Conservation (phyloP, 257 asterid species). For the Scutellaria baicalensis region DNA sequence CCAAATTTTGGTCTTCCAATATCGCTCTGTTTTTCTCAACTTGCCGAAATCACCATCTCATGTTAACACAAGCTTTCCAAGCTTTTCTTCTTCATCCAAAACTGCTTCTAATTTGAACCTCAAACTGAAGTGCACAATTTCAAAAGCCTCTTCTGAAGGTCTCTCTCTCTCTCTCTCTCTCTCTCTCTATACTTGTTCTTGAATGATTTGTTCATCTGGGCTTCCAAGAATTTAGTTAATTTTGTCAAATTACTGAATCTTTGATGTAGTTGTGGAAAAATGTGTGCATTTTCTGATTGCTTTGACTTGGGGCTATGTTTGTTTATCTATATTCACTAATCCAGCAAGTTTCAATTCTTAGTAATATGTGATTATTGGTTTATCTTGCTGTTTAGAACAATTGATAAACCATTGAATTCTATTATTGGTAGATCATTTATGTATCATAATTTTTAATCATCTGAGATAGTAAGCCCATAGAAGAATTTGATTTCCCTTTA, state of each 20-base stretch:
- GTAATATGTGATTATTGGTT: background rate
- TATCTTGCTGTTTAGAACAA: background rate
- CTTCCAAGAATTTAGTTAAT: background rate
- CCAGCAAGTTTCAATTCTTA: background rate
- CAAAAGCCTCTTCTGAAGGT: conserved; percentile 55
- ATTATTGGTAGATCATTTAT: background rate
- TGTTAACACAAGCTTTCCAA: conserved; percentile 3
- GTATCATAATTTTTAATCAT: background rate
- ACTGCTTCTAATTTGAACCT: conserved; percentile 28
- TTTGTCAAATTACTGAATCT: background rate
- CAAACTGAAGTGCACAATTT: conserved; percentile 12
- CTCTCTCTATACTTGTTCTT: background rate
- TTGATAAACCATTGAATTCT: background rate
- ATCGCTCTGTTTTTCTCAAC: background rate
- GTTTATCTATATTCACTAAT: background rate
- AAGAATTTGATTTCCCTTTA: background rate
- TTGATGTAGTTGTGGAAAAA: background rate
- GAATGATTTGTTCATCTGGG: conserved; percentile 1
- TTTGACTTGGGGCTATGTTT: background rate
- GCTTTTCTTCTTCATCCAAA: conserved; percentile 11
- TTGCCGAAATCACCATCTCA: conserved; percentile 12
- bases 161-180: background rate
- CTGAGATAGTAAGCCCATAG: background rate
- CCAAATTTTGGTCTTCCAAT: conserved; percentile 6
- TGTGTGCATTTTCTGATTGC: background rate